These are phyloP conservation scores for Pythium brachiatum DNA, from an alignment of 352 stramenopile species.

Conservation along the genomic window DNA sequence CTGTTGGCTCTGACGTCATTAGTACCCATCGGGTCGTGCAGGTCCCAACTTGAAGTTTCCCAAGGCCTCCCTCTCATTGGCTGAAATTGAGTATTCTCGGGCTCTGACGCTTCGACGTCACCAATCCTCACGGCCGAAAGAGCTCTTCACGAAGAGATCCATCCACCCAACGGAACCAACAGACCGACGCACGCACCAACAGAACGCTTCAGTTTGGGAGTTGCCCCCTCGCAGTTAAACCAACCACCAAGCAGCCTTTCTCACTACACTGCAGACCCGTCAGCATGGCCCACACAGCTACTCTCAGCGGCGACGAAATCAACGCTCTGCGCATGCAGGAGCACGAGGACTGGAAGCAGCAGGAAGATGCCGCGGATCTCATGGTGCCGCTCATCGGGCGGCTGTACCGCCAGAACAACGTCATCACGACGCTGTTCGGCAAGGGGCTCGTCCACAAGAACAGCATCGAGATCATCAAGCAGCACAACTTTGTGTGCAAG, in stretches of 20 bases:
- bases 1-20: conserved; percentile 6
- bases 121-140: neutral
- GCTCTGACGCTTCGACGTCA: conserved; percentile 20
- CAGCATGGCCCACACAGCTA: conserved; percentile 29
- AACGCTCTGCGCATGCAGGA: conserved; percentile 54
- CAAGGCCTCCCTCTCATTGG: conserved; percentile 7
- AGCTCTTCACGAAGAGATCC: conserved; percentile 7
- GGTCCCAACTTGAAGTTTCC: conserved; percentile 17
- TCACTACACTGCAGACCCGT: too few relatives aligned
- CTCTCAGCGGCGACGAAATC: conserved; percentile 47
- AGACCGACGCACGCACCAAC: conserved; percentile 11
- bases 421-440: conserved; percentile 80
- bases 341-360: conserved; percentile 71
- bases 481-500: conserved; percentile 83
- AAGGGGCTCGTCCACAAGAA: conserved; percentile 86
- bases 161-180: neutral
- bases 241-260: conserved; percentile 8
- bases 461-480: conserved; percentile 81
- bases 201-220: conserved; percentile 17
- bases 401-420: conserved; percentile 82
- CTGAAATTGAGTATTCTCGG: conserved; percentile 7
- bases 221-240: conserved; percentile 13
- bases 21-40: neutral
- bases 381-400: conserved; percentile 83
- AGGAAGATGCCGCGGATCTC: conserved; percentile 79